These are phyloP conservation scores for Capsicum rhomboideum DNA, from an alignment of 257 asterid species.

Conservation along the genomic window DNA sequence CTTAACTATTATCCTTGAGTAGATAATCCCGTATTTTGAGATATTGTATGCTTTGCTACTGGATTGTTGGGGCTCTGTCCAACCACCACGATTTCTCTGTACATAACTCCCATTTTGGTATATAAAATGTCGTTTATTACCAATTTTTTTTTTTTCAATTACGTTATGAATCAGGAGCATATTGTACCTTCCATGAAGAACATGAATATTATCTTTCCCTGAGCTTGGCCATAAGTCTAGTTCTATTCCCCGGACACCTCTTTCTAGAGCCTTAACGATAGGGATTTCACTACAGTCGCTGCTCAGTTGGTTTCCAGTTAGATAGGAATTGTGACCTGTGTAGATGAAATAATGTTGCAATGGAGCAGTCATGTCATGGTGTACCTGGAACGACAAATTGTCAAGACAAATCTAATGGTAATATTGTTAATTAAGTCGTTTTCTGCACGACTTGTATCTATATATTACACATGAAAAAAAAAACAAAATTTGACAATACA, in stretches of 20 bases:
- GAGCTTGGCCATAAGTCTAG: conserved; percentile 94
- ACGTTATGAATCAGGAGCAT: conserved; percentile 7
- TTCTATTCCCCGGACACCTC: conserved; percentile 91
- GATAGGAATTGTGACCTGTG: conserved; percentile 93
- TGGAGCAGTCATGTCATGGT: conserved; percentile 96
- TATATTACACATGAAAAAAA: no score
- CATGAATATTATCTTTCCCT: conserved; percentile 58
- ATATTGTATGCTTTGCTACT: no score
- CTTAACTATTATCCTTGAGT: no score
- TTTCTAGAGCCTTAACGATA: conserved; percentile 60
- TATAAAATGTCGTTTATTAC: no score
- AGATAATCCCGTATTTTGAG: no score
- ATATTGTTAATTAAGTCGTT: neutral
- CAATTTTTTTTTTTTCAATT: neutral
- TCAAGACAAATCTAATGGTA: conserved; percentile 6
- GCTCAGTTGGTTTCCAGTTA: conserved; percentile 89
- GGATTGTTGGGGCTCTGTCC: no score
- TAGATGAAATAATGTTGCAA: conserved; percentile 91
- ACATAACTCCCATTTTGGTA: no score
- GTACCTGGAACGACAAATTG: conserved; percentile 58
- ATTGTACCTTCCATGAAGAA: conserved; percentile 93
- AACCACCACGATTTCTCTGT: no score
- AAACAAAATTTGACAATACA: neutral
- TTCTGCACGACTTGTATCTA: neutral
- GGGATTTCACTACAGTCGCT: conserved; percentile 91